Base-by-base conservation (phyloP, 768 basidiomycete genomes). In the Russula brevipes region DNA sequence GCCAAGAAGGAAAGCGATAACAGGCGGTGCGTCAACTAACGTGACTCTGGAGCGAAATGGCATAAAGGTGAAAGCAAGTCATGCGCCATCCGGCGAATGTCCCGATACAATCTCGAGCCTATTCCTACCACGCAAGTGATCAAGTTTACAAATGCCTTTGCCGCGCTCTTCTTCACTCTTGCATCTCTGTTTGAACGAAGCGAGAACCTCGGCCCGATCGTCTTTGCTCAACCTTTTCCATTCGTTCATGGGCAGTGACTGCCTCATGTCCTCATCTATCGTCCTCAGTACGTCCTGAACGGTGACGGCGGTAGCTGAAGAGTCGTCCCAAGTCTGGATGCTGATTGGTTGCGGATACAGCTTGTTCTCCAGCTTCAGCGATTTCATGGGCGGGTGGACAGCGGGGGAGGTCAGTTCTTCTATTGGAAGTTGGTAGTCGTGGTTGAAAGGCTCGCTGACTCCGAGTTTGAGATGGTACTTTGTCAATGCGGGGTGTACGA, bases 401-500 rank as follows among this genome's bases (percentile, higher is more conserved):
- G 62, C 62, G 1, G 58, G 41, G 7, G 58, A 59, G 8, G 12
- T 30, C 10, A 44, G 17, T 11, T 64, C 58, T 59, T 64, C 63
- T 3, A 53, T 33, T 35, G 63, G 63, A 4, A 59, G 49, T 0
- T 54, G 33, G 14, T 53, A 64, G 17, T 59, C 57, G 16, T 54
- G 6, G 3, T 64, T 53, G 2, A 12, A 10, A 7, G 42, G 14
- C 7, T 38, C 36, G 30, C 8, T 11, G 7, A 50, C 30, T 6
- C 60, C 58, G 16, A 64, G 33, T 30, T 54, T 64, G 49, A 62
- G 47, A 14, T 51, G 49, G n/a, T 62, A 62, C 24, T 57, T 62
- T 1, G 38, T 24, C 33, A 62, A n/a, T 8, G 45, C 54, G 4
- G 61, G 61, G 9, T 62, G 61, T 4, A 62, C 4, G 30, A 62